Conservation (phyloP, 139 green algal species). For the Auxenochlorella pyrenoidosa region DNA sequence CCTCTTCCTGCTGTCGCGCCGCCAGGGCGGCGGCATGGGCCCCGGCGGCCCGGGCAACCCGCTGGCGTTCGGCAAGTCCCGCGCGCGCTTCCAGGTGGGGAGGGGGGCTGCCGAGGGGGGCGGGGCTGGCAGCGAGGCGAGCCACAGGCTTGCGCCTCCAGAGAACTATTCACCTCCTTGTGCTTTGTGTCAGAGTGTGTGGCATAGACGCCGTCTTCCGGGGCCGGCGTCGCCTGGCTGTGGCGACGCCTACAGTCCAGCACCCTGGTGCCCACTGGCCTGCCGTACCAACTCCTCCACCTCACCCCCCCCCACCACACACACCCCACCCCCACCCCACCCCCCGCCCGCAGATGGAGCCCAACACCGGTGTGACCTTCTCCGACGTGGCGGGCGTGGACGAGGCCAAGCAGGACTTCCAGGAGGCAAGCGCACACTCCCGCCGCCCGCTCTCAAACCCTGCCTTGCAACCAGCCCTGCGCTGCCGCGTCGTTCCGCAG, state of each 20-base stretch:
- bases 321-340: too few species aligned
- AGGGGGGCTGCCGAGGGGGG: not conserved
- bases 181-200: too few species aligned
- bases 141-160: not conserved
- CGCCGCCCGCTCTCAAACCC: not conserved
- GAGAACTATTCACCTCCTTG: too few species aligned
- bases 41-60: slow-evolving; percentile 92
- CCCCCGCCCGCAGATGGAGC: slow-evolving; percentile 99
- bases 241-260: too few species aligned
- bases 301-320: too few species aligned
- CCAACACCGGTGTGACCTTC: slow-evolving; percentile 98
- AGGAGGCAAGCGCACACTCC: slow-evolving; percentile 92
- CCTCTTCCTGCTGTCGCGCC: slow-evolving; percentile 98
- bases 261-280: too few species aligned
- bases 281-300: too few species aligned
- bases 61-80: slow-evolving; percentile 97
- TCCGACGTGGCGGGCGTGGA: slow-evolving; percentile 98
- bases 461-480: too few species aligned
- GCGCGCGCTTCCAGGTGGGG: slow-evolving; percentile 88
- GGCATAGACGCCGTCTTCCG: too few species aligned
- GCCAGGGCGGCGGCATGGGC: slow-evolving; percentile 73
- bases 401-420: slow-evolving; percentile 99
- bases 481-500: not conserved
- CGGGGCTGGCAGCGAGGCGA: too few species aligned
- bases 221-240: too few species aligned